A percentile compares a stretch with the other conserved stretches of the same genome.
phyloP scores from a whole-genome alignment of 768 basidiomycete species.

The Sarcomyxa edulis region DNA sequence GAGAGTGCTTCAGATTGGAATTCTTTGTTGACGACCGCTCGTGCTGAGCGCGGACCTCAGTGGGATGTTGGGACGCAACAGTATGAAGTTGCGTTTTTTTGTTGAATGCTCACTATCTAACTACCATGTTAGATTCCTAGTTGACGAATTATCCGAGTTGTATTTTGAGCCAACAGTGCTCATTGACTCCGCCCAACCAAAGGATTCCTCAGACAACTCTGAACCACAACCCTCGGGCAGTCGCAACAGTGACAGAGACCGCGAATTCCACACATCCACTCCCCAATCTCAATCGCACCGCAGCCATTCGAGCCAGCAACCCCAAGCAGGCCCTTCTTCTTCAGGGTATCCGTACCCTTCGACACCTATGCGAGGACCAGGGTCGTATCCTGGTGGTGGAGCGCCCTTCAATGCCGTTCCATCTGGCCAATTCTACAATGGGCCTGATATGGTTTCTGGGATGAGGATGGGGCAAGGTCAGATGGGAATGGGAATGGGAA shows the following conservation, averaged over 20 bases:
- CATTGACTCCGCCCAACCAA: constrained; percentile 43
- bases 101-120: neutral
- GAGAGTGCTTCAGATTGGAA: constrained; percentile 86
- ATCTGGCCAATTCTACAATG: constrained; percentile 24
- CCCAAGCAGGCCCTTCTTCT: neutral
- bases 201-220: constrained; percentile 22
- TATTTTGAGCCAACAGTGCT: constrained; percentile 70
- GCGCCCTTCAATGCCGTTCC: constrained; percentile 22
- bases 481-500: constrained; percentile 30
- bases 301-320: constrained; percentile 11
- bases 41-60: constrained; percentile 79
- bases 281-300: constrained; percentile 12
- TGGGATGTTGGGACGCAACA: constrained; percentile 87
- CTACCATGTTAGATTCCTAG: constrained; percentile 53
- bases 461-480: constrained; percentile 22
- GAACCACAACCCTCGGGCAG: constrained; percentile 26
- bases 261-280: constrained; percentile 14
- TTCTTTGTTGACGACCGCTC: constrained; percentile 67
- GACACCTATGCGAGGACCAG: constrained; percentile 21
- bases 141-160: constrained; percentile 65
- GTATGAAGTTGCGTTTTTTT: too few species aligned
- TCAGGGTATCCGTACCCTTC: constrained; percentile 15
- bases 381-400: constrained; percentile 19
- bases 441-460: constrained; percentile 3
- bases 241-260: constrained; percentile 22